A percentile compares a stretch with the other conserved stretches of the same genome.
Evolutionary conservation across 345 rosid genomes (phyloP).

Genomic region (Syzygium grande): DNA sequence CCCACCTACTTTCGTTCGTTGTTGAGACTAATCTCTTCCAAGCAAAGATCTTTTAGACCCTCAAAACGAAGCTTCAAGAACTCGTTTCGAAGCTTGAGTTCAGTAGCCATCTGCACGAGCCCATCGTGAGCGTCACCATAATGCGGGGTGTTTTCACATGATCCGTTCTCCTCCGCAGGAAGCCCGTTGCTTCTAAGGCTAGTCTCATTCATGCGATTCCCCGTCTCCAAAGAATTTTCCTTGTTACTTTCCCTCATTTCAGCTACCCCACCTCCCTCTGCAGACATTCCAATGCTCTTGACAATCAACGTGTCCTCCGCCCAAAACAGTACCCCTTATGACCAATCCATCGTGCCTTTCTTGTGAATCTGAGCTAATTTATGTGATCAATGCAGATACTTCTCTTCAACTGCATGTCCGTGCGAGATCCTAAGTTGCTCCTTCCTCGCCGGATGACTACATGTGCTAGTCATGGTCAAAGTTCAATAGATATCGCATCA

Average conservation of each 20-base stretch:
- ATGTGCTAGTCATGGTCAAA: slow-evolving; percentile 15
- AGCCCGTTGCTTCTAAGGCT: slow-evolving; percentile 10
- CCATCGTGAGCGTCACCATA: slow-evolving; percentile 28
- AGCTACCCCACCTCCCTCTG: slow-evolving; percentile 21
- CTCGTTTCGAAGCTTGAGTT: slow-evolving; percentile 69
- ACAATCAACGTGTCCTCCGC: background rate
- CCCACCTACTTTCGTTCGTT: slow-evolving; percentile 11
- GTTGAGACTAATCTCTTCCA: slow-evolving; percentile 9
- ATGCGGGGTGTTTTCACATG: slow-evolving; percentile 1
- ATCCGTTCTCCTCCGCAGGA: slow-evolving; percentile 33
- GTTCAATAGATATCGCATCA: slow-evolving; percentile 3
- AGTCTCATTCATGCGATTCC: slow-evolving; percentile 14
- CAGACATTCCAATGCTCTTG: slow-evolving; percentile 19
- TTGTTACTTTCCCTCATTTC: slow-evolving; percentile 17
- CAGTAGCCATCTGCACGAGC: slow-evolving; percentile 50
- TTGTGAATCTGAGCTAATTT: background rate
- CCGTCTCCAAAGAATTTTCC: slow-evolving; percentile 17
- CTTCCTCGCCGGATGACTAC: slow-evolving; percentile 50
- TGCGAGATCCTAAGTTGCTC: slow-evolving; percentile 74
- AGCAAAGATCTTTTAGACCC: slow-evolving; percentile 23
- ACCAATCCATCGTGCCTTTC: background rate
- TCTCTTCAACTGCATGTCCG: slow-evolving; percentile 90
- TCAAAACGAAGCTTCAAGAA: slow-evolving; percentile 60
- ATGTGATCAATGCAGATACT: slow-evolving; percentile 50
- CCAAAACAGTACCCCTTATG: background rate